phyloP scores from a whole-genome alignment of 352 stramenopile species.

The Globisporangium paddicum region DNA sequence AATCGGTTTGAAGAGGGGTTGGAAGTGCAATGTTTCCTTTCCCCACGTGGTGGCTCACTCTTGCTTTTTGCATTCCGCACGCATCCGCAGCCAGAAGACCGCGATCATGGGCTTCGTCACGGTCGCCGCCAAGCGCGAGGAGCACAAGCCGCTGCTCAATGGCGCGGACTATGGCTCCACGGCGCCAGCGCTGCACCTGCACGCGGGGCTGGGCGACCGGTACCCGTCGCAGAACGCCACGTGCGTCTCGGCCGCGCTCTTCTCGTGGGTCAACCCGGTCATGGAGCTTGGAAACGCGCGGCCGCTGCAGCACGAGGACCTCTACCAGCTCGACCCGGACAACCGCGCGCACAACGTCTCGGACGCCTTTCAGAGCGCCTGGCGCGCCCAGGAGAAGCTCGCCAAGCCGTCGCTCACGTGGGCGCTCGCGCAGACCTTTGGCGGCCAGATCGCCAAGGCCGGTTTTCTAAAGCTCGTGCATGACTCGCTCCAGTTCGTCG shows the following conservation, averaged over 20 bases:
- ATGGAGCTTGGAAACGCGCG: slow-evolving; percentile 81
- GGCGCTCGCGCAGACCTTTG: slow-evolving; percentile 49
- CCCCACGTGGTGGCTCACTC: too few species aligned
- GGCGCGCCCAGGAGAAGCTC: slow-evolving; percentile 27
- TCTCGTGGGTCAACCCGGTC: slow-evolving; percentile 86
- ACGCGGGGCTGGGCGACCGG: slow-evolving; percentile 43
- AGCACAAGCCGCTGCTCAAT: slow-evolving; percentile 30
- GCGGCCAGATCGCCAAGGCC: slow-evolving; percentile 41
- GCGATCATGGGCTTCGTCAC: slow-evolving; percentile 11
- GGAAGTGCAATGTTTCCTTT: too few species aligned
- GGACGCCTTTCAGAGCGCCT: slow-evolving; percentile 39
- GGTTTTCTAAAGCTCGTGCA: slow-evolving; percentile 77
- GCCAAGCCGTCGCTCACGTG: slow-evolving; percentile 45
- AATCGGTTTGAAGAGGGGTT: too few species aligned
- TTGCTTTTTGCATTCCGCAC: background rate
- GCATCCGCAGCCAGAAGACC: too few species aligned
- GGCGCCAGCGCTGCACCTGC: background rate
- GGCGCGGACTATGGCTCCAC: slow-evolving; percentile 7
- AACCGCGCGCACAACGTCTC: slow-evolving; percentile 58
- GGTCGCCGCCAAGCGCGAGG: slow-evolving; percentile 10
- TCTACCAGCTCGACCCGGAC: slow-evolving; percentile 76
- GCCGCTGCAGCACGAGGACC: slow-evolving; percentile 73
- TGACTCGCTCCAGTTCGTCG: slow-evolving; percentile 83
- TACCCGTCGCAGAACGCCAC: slow-evolving; percentile 51
- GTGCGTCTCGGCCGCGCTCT: slow-evolving; percentile 66